phyloP scores from a whole-genome alignment of 768 basidiomycete species.

The Suillus americanus region DNA sequence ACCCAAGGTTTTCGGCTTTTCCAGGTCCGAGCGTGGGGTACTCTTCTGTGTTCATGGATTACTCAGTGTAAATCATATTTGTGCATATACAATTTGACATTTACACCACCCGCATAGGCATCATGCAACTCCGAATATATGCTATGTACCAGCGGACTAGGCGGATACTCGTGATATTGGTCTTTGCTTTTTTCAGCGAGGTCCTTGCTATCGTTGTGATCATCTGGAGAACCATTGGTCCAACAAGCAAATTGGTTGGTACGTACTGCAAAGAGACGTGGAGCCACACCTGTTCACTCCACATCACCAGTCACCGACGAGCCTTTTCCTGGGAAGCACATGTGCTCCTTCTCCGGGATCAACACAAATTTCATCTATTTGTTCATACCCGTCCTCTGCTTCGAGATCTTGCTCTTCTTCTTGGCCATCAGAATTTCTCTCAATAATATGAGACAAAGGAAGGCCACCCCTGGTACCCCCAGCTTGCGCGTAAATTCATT shows the following conservation, averaged over 20 bases:
- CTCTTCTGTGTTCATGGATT: constrained; percentile 30
- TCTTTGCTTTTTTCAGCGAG: constrained; percentile 23
- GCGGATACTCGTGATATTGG: constrained; percentile 17
- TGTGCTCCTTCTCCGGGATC: constrained; percentile 26
- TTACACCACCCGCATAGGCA: constrained; percentile 16
- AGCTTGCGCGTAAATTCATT: constrained; percentile 19
- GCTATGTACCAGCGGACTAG: constrained; percentile 31
- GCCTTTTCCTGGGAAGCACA: constrained; percentile 6
- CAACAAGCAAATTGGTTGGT: constrained; percentile 11
- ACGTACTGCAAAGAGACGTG: not conserved
- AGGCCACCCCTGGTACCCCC: not conserved
- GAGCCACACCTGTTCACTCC: not conserved
- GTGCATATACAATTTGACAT: constrained; percentile 8
- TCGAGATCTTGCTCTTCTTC: constrained; percentile 27
- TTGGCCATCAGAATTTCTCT: constrained; percentile 20
- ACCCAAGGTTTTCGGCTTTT: constrained; percentile 27
- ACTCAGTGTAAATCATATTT: constrained; percentile 24
- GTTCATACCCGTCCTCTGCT: constrained; percentile 31
- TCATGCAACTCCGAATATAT: constrained; percentile 34
- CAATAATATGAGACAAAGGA: constrained; percentile 10
- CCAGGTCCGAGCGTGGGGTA: constrained; percentile 32
- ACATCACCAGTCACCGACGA: constrained; percentile 11
- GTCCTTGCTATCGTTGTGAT: constrained; percentile 22
- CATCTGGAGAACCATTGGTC: constrained; percentile 28
- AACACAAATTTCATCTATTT: constrained; percentile 22